A percentile compares a stretch with the other conserved stretches of the same genome.
Conservation (phyloP, 169 alveolate genomes). For the Cyclospora cayetanensis region DNA sequence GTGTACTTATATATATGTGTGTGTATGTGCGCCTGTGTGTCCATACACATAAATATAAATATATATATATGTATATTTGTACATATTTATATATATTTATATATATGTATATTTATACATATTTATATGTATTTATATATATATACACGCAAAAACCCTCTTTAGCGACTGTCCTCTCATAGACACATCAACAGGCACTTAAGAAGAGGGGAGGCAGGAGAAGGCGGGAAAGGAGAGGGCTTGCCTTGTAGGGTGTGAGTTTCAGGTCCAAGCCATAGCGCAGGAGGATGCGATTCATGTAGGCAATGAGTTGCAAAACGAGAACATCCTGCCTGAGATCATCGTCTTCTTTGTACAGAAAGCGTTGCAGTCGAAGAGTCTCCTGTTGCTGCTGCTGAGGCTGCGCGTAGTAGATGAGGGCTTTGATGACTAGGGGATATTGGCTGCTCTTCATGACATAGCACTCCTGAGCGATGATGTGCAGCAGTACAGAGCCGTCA, state of each 20-base stretch:
- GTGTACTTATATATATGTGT: neutral
- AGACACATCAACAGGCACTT: neutral
- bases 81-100: too few relatives aligned
- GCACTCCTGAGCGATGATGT: conserved; percentile 45
- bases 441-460: conserved; percentile 62
- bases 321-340: conserved; percentile 96
- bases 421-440: conserved; percentile 30
- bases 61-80: neutral
- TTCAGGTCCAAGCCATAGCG: conserved; percentile 90
- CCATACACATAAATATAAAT: neutral
- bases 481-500: conserved; percentile 3
- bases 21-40: neutral
- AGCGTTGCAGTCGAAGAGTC: neutral
- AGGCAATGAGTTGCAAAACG: conserved; percentile 88
- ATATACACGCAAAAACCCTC: neutral
- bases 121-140: too few relatives aligned
- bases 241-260: conserved; percentile 89
- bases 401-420: neutral
- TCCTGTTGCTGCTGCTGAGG: neutral
- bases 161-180: neutral
- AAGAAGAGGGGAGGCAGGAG: neutral
- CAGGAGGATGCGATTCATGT: conserved; percentile 90
- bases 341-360: conserved; percentile 95
- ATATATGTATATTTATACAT: too few relatives aligned
- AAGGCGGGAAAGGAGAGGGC: neutral